A percentile compares a stretch with the other conserved stretches of the same genome.
Evolutionary conservation across 2,329 filamentous ascomycete genomes (phyloP).

Genomic region (Pseudogymnoascus verrucosus): DNA sequence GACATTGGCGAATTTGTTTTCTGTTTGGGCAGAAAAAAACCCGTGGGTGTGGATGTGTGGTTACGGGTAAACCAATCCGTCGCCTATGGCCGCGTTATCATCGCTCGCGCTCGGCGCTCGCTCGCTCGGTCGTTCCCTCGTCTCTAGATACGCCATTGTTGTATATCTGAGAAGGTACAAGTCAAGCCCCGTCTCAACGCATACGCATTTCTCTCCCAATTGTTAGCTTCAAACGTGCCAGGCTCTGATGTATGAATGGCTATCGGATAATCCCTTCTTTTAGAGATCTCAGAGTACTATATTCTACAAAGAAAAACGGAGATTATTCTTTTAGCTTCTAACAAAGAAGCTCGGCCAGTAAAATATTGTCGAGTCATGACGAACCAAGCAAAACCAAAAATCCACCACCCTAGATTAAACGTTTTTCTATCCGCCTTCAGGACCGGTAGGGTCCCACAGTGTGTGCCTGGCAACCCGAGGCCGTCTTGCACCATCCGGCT

Average conservation of each 20-base stretch:
- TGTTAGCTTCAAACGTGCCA: neutral
- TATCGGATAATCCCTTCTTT: neutral
- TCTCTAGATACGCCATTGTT: slow-evolving; percentile 3
- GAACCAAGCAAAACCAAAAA: neutral
- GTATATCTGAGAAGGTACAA: slow-evolving; percentile 7
- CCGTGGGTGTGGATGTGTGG: slow-evolving; percentile 3
- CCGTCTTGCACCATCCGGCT: slow-evolving; percentile 2
- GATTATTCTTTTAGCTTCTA: neutral
- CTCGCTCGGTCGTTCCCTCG: neutral
- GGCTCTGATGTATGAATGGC: neutral
- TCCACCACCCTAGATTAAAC: neutral
- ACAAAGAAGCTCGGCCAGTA: neutral
- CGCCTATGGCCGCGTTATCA: slow-evolving; percentile 2
- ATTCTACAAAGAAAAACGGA: neutral
- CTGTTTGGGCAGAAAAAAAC: neutral
- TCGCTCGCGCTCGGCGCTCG: neutral
- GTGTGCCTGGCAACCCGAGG: slow-evolving; percentile 5
- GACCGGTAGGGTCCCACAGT: neutral
- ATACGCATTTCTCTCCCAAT: neutral
- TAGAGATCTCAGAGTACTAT: neutral
- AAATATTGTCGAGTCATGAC: neutral
- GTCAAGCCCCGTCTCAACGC: neutral
- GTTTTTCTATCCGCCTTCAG: neutral
- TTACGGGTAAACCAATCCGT: neutral
- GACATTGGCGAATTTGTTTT: neutral